A percentile compares a stretch with the other conserved stretches of the same genome.
Evolutionary conservation across 768 basidiomycete genomes (phyloP).

Genomic region (Auricularia auricula-judae): DNA sequence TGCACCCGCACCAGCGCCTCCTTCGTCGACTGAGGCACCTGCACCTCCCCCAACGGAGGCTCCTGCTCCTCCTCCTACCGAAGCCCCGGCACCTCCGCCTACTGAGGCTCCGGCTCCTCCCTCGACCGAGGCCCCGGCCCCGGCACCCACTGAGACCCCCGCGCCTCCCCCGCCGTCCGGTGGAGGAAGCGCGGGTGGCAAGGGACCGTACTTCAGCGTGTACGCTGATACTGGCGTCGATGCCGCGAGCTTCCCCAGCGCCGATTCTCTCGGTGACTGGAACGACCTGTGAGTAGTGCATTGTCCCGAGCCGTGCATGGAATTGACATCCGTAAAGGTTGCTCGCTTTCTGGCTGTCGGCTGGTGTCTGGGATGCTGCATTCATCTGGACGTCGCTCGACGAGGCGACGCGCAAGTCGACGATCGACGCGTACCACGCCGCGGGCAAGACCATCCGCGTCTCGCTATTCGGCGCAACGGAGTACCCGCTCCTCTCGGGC

Average conservation of each 20-base stretch:
- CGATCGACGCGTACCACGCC: background rate
- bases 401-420: background rate
- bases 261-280: background rate
- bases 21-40: background rate
- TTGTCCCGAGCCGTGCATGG: background rate
- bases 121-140: background rate
- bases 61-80: background rate
- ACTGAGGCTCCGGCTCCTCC: background rate
- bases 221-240: background rate
- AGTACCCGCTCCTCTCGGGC: background rate
- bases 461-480: background rate
- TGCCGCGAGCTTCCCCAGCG: background rate
- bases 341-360: constrained; percentile 1
- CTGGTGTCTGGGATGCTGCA: background rate
- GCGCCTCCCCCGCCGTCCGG: background rate
- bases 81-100: background rate
- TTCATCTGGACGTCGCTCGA: background rate
- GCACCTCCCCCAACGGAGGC: background rate
- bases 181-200: background rate
- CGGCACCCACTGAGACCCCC: background rate
- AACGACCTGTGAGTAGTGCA: background rate
- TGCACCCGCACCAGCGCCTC: background rate
- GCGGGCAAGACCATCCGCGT: background rate
- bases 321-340: background rate
- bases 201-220: background rate